Percentiles rank a stretch among this genome's conserved stretches.
phyloP scores from a whole-genome alignment of 768 basidiomycete species.

The Russula sp. region DNA sequence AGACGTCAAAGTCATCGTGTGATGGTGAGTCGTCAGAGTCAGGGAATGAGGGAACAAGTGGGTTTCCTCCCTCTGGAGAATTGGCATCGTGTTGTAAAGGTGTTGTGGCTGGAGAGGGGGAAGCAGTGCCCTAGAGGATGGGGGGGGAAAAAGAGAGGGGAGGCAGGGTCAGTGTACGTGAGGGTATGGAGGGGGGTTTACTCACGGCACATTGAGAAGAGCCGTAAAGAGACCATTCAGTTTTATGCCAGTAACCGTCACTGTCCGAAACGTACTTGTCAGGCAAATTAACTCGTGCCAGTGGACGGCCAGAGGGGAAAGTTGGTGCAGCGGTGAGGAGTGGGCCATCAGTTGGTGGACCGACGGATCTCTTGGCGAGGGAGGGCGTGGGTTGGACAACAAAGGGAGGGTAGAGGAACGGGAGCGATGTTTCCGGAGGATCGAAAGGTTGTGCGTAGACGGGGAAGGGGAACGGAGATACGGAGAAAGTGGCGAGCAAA shows the following conservation, averaged over 20 bases:
- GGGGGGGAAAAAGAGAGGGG: slow-evolving; percentile 21
- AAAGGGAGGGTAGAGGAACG: slow-evolving; percentile 31
- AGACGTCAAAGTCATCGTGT: slow-evolving; percentile 25
- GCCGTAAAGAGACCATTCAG: slow-evolving; percentile 58
- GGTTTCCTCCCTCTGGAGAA: slow-evolving; percentile 8
- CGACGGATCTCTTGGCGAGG: not conserved
- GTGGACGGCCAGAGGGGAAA: not conserved
- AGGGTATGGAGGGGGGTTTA: slow-evolving; percentile 3
- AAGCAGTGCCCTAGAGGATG: not conserved
- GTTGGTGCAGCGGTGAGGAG: not conserved
- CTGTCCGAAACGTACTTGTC: slow-evolving; percentile 24
- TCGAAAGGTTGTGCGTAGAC: slow-evolving; percentile 10
- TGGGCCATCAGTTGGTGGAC: not conserved
- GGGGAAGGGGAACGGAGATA: not conserved
- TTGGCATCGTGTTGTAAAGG: not conserved
- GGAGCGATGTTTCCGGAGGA: slow-evolving; percentile 9
- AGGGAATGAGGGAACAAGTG: not conserved
- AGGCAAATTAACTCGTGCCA: slow-evolving; percentile 13
- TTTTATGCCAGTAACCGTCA: slow-evolving; percentile 26
- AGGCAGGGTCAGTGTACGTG: slow-evolving; percentile 30
- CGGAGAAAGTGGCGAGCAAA: slow-evolving; percentile 12
- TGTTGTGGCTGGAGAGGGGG: not conserved
- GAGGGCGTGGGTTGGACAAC: slow-evolving; percentile 24
- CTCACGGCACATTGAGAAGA: slow-evolving; percentile 58
- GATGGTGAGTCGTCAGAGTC: not conserved